Percentiles rank a stretch among this genome's conserved stretches.
These are phyloP conservation scores for Alternaria gansuensis DNA, from an alignment of 2,329 filamentous ascomycete genomes.

Conservation along the genomic window DNA sequence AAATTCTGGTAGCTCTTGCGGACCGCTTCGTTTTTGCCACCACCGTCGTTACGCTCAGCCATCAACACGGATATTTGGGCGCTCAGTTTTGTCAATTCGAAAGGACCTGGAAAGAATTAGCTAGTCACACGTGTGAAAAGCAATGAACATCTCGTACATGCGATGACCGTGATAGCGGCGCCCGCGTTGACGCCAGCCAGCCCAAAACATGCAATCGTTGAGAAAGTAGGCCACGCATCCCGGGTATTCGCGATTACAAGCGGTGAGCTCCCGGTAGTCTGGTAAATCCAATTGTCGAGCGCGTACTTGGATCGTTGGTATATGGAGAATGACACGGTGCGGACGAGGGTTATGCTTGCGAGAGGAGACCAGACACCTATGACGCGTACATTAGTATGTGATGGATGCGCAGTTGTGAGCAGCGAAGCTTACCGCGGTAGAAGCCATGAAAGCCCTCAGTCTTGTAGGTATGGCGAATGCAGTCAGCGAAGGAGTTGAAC, in stretches of 20 bases:
- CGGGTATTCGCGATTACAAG: conserved; percentile 74
- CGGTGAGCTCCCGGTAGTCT: conserved; percentile 72
- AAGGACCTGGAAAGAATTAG: conserved; percentile 66
- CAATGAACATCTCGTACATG: conserved; percentile 62
- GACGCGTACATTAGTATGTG: conserved; percentile 26
- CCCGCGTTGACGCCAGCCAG: conserved; percentile 81
- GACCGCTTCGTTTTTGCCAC: conserved; percentile 48
- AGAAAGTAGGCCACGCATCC: conserved; percentile 75
- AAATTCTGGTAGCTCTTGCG: conserved; percentile 75
- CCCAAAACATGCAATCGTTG: conserved; percentile 79
- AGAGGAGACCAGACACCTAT: conserved; percentile 79
- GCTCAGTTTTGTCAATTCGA: conserved; percentile 88
- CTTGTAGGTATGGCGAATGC: conserved; percentile 76
- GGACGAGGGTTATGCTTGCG: conserved; percentile 77
- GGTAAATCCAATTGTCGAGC: conserved; percentile 74
- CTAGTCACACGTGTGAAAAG: not conserved
- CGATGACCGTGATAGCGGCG: conserved; percentile 79
- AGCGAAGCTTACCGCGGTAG: conserved; percentile 60
- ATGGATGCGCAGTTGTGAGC: not conserved
- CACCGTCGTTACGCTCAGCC: conserved; percentile 66
- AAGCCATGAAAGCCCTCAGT: conserved; percentile 61
- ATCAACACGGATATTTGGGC: conserved; percentile 84
- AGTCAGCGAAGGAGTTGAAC: conserved; percentile 77
- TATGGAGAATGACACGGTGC: conserved; percentile 80
- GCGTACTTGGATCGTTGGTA: conserved; percentile 80